phyloP scores from a whole-genome alignment of 352 stramenopile genomes.

The Phytopythium kandeliae region DNA sequence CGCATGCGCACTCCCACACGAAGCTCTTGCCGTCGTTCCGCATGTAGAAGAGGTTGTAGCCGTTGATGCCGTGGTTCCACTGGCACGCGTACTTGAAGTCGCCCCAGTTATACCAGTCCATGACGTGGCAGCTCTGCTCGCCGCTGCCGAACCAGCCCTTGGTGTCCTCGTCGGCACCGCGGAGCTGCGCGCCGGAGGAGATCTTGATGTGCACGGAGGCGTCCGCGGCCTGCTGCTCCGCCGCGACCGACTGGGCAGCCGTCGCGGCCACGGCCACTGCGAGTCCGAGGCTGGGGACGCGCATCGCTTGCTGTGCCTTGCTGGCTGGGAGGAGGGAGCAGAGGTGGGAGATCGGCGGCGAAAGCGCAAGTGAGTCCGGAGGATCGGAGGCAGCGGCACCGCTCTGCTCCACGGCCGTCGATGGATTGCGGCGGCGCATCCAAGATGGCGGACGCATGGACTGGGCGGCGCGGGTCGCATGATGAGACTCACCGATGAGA shows the following conservation, averaged over 20 bases:
- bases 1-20: not conserved
- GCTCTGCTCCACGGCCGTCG: too few relatives aligned
- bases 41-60: slow-evolving; percentile 9
- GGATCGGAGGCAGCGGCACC: too few relatives aligned
- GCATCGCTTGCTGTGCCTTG: too few relatives aligned
- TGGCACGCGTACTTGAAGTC: slow-evolving; percentile 11
- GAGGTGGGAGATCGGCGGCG: too few relatives aligned
- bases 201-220: slow-evolving; percentile 2
- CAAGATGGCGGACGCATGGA: too few relatives aligned
- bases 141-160: not conserved
- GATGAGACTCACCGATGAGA: too few relatives aligned
- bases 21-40: slow-evolving; percentile 1
- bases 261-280: not conserved
- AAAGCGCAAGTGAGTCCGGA: not conserved
- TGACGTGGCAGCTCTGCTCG: slow-evolving; percentile 3
- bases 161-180: not conserved
- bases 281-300: not conserved
- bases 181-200: slow-evolving; percentile 1
- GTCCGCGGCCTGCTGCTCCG: not conserved
- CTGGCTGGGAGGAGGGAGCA: too few relatives aligned
- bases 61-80: slow-evolving; percentile 2
- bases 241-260: not conserved
- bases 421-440: too few relatives aligned
- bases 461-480: too few relatives aligned
- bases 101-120: slow-evolving; percentile 7